A percentile compares a stretch with the other conserved stretches of the same genome.
Evolutionary conservation across 1,284 basidiomycete species (phyloP).

Genomic region (Rhodotorula glutinis): DNA sequence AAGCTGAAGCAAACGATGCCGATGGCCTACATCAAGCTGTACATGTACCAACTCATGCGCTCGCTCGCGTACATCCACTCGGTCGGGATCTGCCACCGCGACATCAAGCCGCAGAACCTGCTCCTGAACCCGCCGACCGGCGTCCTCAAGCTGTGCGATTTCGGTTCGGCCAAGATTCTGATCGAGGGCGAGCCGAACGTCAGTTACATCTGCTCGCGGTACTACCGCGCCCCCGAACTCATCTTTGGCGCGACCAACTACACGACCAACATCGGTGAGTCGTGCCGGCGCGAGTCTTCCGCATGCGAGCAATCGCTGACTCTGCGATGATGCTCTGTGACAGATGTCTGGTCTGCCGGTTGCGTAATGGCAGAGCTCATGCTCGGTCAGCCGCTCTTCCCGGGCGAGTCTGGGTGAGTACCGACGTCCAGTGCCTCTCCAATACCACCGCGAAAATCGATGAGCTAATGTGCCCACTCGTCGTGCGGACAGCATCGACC

Average conservation of each 20-base stretch:
- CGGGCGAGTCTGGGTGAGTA: slow-evolving; percentile 79
- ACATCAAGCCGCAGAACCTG: slow-evolving; percentile 99
- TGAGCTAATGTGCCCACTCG: no score
- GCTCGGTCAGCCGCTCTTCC: slow-evolving; percentile 98
- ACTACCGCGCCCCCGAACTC: slow-evolving; percentile 98
- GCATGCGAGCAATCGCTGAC: background rate
- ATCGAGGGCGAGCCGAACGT: slow-evolving; percentile 98
- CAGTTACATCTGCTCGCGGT: slow-evolving; percentile 98
- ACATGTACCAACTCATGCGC: slow-evolving; percentile 82
- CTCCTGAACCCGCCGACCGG: slow-evolving; percentile 95
- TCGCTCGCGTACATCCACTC: slow-evolving; percentile 98
- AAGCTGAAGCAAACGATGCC: slow-evolving; percentile 99
- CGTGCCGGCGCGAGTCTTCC: background rate
- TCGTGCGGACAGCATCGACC: slow-evolving; percentile 77
- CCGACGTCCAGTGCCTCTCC: background rate
- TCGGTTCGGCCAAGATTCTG: slow-evolving; percentile 97
- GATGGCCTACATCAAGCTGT: slow-evolving; percentile 95
- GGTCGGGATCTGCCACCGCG: slow-evolving; percentile 73
- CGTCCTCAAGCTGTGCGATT: slow-evolving; percentile 96
- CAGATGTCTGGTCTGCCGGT: slow-evolving; percentile 98
- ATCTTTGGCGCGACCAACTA: slow-evolving; percentile 99
- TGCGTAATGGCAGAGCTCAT: slow-evolving; percentile 99
- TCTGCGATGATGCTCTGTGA: background rate
- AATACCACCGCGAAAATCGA: no score
- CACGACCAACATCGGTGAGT: slow-evolving; percentile 96